Evolutionary conservation across 768 basidiomycete species (phyloP).

Genomic region (Leccinum longicurvipes): DNA sequence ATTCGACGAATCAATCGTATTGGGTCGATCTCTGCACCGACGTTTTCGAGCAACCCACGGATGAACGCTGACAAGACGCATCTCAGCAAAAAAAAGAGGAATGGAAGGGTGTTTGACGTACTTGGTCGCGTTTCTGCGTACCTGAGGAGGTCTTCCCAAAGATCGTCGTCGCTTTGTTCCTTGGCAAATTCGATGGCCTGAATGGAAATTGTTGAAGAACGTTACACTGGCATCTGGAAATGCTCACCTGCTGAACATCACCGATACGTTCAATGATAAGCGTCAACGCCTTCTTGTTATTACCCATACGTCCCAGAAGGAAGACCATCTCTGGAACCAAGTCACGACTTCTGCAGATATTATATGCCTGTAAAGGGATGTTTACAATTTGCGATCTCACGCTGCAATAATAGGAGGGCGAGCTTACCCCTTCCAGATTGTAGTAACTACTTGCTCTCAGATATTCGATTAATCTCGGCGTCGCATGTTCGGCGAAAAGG

Average conservation of each 20-base stretch:
- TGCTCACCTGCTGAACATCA: conserved; percentile 79
- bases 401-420: not conserved
- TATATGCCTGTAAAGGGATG: conserved; percentile 61
- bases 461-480: conserved; percentile 80
- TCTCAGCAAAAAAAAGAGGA: not conserved
- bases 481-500: conserved; percentile 87
- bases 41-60: conserved; percentile 90
- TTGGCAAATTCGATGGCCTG: conserved; percentile 98
- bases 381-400: not conserved
- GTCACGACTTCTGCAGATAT: conserved; percentile 79
- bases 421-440: conserved; percentile 72
- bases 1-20: conserved; percentile 92
- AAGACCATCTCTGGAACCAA: conserved; percentile 97
- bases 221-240: not conserved
- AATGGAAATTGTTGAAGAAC: not conserved
- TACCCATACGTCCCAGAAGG: conserved; percentile 94
- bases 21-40: conserved; percentile 94
- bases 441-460: conserved; percentile 89
- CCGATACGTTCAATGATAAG: conserved; percentile 94
- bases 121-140: conserved; percentile 94
- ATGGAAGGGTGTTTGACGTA: conserved; percentile 31
- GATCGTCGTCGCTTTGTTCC: conserved; percentile 93
- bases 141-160: conserved; percentile 94
- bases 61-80: conserved; percentile 67
- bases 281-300: conserved; percentile 90